Percentiles rank a stretch among this genome's conserved stretches.
Conservation (phyloP, 768 basidiomycete species). For the Mrakia frigida region DNA sequence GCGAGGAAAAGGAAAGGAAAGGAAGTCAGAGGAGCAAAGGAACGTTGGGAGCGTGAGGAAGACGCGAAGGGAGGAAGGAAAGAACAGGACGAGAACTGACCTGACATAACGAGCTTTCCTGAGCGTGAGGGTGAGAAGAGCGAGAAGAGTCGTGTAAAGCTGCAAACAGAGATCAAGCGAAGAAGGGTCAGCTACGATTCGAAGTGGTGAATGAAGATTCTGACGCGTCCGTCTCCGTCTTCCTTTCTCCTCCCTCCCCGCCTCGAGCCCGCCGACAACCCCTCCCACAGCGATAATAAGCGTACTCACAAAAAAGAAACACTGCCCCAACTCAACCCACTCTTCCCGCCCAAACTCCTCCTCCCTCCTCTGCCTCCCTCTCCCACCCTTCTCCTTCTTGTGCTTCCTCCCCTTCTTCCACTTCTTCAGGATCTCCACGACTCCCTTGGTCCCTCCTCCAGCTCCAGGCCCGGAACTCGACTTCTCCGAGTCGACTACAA, state of each 20-base stretch:
- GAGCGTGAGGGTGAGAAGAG: constrained; percentile 12
- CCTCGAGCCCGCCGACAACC: too few relatives aligned
- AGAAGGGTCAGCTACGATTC: not conserved
- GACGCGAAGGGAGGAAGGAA: not conserved
- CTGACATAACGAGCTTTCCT: not conserved
- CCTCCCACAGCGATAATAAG: too few relatives aligned
- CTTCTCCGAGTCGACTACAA: constrained; percentile 26
- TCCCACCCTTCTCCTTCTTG: too few relatives aligned
- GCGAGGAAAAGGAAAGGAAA: not conserved
- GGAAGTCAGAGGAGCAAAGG: too few relatives aligned
- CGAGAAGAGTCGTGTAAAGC: constrained; percentile 19
- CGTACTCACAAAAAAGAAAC: constrained; percentile 26
- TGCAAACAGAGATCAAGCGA: not conserved
- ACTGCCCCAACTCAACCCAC: constrained; percentile 27
- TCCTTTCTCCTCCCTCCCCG: not conserved
- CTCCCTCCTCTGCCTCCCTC: not conserved
- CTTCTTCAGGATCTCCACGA: constrained; percentile 9
- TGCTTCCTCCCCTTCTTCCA: constrained; percentile 19
- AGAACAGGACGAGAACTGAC: not conserved
- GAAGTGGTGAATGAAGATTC: too few relatives aligned
- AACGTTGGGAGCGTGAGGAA: not conserved
- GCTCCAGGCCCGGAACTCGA: too few relatives aligned
- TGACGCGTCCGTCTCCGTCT: not conserved
- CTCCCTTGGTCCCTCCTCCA: not conserved
- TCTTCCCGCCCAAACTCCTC: constrained; percentile 30